Conservation (phyloP, 2,329 filamentous ascomycete species). For the Diaporthe sp. region DNA sequence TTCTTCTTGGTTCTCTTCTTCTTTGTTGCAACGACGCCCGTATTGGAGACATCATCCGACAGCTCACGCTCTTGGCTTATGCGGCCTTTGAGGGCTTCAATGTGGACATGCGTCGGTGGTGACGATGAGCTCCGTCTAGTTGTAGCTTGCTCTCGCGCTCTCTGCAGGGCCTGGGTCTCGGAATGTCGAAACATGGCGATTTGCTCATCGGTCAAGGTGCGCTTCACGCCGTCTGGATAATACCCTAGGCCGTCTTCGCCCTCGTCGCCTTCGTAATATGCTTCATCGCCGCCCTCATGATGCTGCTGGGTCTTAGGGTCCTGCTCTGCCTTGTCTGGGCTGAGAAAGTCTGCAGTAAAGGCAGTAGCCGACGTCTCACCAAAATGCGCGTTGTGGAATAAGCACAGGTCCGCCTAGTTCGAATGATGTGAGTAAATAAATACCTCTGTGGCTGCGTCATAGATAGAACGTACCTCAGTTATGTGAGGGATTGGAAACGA, state of each 20-base stretch:
- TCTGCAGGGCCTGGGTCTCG: conserved; percentile 79
- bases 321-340: conserved; percentile 40
- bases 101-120: neutral
- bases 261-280: conserved; percentile 50
- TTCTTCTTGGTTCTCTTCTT: conserved; percentile 45
- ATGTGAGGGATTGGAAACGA: conserved; percentile 47
- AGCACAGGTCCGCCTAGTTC: conserved; percentile 66
- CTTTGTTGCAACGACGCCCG: conserved; percentile 42
- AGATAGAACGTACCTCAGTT: conserved; percentile 47
- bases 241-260: conserved; percentile 78
- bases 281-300: conserved; percentile 45
- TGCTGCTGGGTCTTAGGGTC: conserved; percentile 41
- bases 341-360: conserved; percentile 59
- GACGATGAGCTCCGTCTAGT: conserved; percentile 22
- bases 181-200: conserved; percentile 91
- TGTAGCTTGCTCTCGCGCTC: conserved; percentile 53
- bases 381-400: conserved; percentile 72
- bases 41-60: conserved; percentile 39
- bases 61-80: conserved; percentile 38
- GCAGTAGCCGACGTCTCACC: conserved; percentile 54
- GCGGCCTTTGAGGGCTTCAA: conserved; percentile 12
- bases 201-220: conserved; percentile 91
- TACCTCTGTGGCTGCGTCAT: neutral
- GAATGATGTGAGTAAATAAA: conserved; percentile 31
- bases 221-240: conserved; percentile 86